A percentile compares a stretch with the other conserved stretches of the same genome.
Conservation (phyloP, 148 eudicot species). For the Linanthus parryae region DNA sequence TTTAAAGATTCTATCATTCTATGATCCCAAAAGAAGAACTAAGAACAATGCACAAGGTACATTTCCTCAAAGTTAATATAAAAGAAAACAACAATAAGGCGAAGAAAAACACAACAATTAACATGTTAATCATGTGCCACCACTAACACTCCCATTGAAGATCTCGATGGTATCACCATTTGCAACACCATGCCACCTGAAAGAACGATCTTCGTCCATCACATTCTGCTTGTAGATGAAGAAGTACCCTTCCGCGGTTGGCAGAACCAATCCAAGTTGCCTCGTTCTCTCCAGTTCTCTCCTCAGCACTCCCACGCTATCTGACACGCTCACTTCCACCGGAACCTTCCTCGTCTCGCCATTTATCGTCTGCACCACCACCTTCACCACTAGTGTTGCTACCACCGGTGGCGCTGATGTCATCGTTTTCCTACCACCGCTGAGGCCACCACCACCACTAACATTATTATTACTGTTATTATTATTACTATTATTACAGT, state of each 20-base stretch:
- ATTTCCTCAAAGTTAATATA: too few relatives aligned
- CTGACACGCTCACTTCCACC: slow-evolving; percentile 45
- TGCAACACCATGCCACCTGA: slow-evolving; percentile 53
- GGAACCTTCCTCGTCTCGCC: slow-evolving; percentile 46
- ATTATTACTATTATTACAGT: too few relatives aligned
- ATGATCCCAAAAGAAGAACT: too few relatives aligned
- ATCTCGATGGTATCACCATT: slow-evolving; percentile 58
- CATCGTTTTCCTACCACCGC: too few relatives aligned
- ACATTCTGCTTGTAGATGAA: slow-evolving; percentile 70
- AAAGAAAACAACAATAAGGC: too few relatives aligned
- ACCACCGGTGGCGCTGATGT: too few relatives aligned
- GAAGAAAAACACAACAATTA: too few relatives aligned
- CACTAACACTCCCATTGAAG: slow-evolving; percentile 59
- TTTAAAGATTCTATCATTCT: too few relatives aligned
- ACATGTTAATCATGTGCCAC: slow-evolving; percentile 54
- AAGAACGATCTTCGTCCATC: slow-evolving; percentile 67
- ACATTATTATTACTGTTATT: too few relatives aligned
- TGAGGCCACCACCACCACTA: too few relatives aligned
- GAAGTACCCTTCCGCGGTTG: slow-evolving; percentile 65
- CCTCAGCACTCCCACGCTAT: slow-evolving; percentile 46
- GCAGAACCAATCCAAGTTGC: slow-evolving; percentile 22
- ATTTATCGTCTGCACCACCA: slow-evolving; percentile 32
- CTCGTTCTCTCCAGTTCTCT: slow-evolving; percentile 43
- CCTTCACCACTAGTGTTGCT: slow-evolving; percentile 38
- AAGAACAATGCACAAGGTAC: too few relatives aligned